A percentile compares a stretch with the other conserved stretches of the same genome.
Evolutionary conservation across 352 stramenopile species (phyloP).

Genomic region (Pythium dissotocum): DNA sequence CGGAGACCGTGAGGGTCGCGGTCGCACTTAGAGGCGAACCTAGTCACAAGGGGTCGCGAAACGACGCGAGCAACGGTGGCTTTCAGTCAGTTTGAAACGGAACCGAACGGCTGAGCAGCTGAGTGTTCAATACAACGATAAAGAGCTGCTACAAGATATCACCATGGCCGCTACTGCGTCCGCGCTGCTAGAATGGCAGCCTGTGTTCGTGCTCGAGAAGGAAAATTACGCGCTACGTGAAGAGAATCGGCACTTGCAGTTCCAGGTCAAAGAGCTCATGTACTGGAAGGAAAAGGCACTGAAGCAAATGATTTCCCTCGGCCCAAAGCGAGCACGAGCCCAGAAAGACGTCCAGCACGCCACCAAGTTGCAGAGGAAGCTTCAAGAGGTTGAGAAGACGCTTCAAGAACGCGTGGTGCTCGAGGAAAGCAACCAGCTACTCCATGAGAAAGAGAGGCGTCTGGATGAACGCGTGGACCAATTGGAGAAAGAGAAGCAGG

Average conservation of each 20-base stretch:
- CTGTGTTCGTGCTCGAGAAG: slow-evolving; percentile 57
- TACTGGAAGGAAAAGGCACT: slow-evolving; percentile 69
- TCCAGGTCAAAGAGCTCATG: slow-evolving; percentile 54
- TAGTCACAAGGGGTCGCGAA: neutral
- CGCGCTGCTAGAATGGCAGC: slow-evolving; percentile 53
- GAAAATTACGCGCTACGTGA: slow-evolving; percentile 68
- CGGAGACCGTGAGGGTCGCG: neutral
- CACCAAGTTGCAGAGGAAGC: slow-evolving; percentile 52
- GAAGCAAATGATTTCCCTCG: slow-evolving; percentile 59
- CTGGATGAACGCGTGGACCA: slow-evolving; percentile 32
- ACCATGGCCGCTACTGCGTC: slow-evolving; percentile 32
- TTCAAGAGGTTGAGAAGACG: slow-evolving; percentile 53
- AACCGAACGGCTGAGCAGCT: neutral
- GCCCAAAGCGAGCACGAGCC: slow-evolving; percentile 47
- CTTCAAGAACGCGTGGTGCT: slow-evolving; percentile 55
- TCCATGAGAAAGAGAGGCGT: slow-evolving; percentile 36
- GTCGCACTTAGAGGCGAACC: neutral
- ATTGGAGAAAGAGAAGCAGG: slow-evolving; percentile 34
- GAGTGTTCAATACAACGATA: neutral
- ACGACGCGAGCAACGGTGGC: neutral
- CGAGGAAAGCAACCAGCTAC: slow-evolving; percentile 38
- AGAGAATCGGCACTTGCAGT: slow-evolving; percentile 49
- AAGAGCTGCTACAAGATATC: neutral
- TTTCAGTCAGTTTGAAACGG: neutral
- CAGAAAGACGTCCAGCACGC: slow-evolving; percentile 51